These are phyloP conservation scores for Salvia hispanica DNA, from an alignment of 257 asterid genomes.

Conservation along the genomic window DNA sequence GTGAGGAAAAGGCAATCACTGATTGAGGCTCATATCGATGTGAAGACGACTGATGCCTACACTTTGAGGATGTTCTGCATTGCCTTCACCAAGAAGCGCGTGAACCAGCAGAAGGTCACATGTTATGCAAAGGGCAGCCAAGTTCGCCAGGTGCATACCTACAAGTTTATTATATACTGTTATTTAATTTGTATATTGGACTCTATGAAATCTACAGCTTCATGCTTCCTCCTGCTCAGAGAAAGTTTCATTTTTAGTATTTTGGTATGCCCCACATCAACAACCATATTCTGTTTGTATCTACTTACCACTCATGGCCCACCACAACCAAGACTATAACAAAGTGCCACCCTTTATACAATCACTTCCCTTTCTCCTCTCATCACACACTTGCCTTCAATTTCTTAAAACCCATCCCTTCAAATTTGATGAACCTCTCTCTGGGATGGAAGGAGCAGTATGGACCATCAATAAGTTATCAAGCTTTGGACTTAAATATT, in stretches of 20 bases:
- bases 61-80: conserved; percentile 64
- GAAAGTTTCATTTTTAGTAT: too few species aligned
- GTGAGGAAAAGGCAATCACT: conserved; percentile 63
- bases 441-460: too few species aligned
- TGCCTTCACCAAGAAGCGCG: conserved; percentile 69
- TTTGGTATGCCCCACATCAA: too few species aligned
- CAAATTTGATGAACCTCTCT: too few species aligned
- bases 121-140: conserved; percentile 70
- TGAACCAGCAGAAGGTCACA: conserved; percentile 67
- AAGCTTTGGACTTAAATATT: not conserved
- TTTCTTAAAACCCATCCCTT: too few species aligned
- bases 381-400: too few species aligned
- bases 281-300: too few species aligned
- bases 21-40: conserved; percentile 70
- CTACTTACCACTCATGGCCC: too few species aligned
- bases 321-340: too few species aligned
- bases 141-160: conserved; percentile 51
- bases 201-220: not conserved
- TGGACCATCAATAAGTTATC: conserved; percentile 36
- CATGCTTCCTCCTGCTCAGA: not conserved
- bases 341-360: too few species aligned
- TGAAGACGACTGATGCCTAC: conserved; percentile 61
- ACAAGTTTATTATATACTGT: not conserved
- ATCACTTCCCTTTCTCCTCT: too few species aligned
- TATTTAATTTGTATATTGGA: too few species aligned